Base-by-base conservation (phyloP, 306 rosid genomes). In the Quercus dentata region DNA sequence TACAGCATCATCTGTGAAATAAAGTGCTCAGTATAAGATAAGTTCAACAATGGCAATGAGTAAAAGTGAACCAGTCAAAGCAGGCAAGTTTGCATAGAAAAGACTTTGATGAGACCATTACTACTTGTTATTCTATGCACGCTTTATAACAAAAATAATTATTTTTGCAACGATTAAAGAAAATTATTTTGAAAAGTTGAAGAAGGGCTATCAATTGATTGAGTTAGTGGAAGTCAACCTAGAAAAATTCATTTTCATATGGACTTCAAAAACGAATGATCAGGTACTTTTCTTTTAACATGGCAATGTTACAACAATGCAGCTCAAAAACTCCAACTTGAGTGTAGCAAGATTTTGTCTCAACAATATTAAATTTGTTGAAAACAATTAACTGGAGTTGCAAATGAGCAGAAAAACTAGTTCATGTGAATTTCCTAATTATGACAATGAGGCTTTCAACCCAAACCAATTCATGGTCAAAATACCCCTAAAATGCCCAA, bases 1-100 rank as follows among this genome's bases (percentile, higher is more conserved):
- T 58, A 67, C 21, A 19, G 38, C 8, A 21, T 62, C 69, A 44
- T 78, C 85, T 78, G 78, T 54, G n/a, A 54, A 57, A 78, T 56
- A 62, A 51, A 73, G 56, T 35, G 78, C 70, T 23, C 13, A 14
- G 14, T 14, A 35, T 27, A 68, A 68, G 52, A 35, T 6, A 33
- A 8, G 20, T 33, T 35, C 31, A 17, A 38, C 70, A 64, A 30
- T 5, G 41, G 44, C 70, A 64, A 30, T 5, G 41, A 64, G 19
- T 5, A 31, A 5, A 56, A 41, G n/a, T 5, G 41, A 71, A 65
- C 56, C 75, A 57, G 56, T 27, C 56, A 52, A 72, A 75, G 58
- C 3, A 74, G 25, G 57, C 23, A 56, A 55, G 19, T 20, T 9
- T 12, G 52, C 61, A 49, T 23, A 27, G 56, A 27, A 49, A 49